These are phyloP conservation scores for Sarcodon sp. DNA, from an alignment of 768 basidiomycete genomes.

Conservation along the genomic window DNA sequence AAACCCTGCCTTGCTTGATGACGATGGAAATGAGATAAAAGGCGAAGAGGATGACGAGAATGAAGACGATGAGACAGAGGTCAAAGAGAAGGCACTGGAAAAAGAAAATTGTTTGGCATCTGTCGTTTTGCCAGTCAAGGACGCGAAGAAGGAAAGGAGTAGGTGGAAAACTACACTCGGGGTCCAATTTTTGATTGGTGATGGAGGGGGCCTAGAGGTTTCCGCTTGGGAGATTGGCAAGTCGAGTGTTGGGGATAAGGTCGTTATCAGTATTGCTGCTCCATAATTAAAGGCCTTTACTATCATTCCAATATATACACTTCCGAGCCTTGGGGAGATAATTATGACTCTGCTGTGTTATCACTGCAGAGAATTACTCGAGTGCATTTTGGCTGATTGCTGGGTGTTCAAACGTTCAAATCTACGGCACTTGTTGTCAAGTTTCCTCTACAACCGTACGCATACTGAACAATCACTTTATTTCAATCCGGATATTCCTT, in stretches of 20 bases:
- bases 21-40: conserved; percentile 35
- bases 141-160: conserved; percentile 28
- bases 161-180: conserved; percentile 40
- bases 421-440: too few relatives aligned
- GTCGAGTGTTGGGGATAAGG: conserved; percentile 19
- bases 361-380: too few relatives aligned
- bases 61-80: conserved; percentile 35
- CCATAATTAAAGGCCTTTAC: too few relatives aligned
- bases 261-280: conserved; percentile 14
- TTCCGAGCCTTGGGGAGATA: too few relatives aligned
- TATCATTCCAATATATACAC: too few relatives aligned
- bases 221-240: conserved; percentile 24
- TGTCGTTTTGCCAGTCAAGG: conserved; percentile 20
- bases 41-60: conserved; percentile 47
- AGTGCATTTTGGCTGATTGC: too few relatives aligned
- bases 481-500: too few relatives aligned
- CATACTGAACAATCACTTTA: too few relatives aligned
- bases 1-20: conserved; percentile 28
- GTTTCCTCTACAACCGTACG: too few relatives aligned
- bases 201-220: conserved; percentile 22
- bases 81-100: conserved; percentile 45
- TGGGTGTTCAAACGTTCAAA: too few relatives aligned
- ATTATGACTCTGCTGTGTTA: too few relatives aligned
- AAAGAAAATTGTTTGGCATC: conserved; percentile 38
- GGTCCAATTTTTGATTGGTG: conserved; percentile 22